Conservation (phyloP, 768 basidiomycete genomes). For the Pholiota conissans region DNA sequence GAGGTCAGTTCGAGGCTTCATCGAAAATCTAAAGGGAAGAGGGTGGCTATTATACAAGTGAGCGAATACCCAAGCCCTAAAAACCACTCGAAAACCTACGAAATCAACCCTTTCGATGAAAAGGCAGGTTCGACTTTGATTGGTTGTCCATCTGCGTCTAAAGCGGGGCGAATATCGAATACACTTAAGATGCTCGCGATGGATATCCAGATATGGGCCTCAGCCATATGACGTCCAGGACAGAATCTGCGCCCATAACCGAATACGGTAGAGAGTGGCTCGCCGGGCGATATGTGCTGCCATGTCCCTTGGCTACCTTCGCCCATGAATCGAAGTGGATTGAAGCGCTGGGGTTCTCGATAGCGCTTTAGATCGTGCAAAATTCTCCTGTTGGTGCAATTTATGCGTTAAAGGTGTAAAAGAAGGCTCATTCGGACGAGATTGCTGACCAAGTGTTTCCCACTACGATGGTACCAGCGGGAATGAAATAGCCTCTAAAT, state of each 20-base stretch:
- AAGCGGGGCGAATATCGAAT: slow-evolving; percentile 38
- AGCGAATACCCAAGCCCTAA: neutral
- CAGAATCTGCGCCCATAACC: slow-evolving; percentile 48
- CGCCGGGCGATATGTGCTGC: slow-evolving; percentile 30
- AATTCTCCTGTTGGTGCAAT: slow-evolving; percentile 41
- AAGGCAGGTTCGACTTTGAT: slow-evolving; percentile 34
- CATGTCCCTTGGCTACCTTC: slow-evolving; percentile 19
- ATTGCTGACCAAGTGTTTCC: slow-evolving; percentile 31
- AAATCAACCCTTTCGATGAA: slow-evolving; percentile 40
- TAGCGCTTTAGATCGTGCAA: slow-evolving; percentile 47
- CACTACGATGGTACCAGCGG: slow-evolving; percentile 28
- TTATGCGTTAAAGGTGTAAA: slow-evolving; percentile 22
- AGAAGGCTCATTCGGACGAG: slow-evolving; percentile 42
- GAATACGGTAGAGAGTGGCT: slow-evolving; percentile 38
- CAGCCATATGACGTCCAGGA: slow-evolving; percentile 46
- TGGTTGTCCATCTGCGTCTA: slow-evolving; percentile 34
- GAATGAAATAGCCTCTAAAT: slow-evolving; percentile 28
- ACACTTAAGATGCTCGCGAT: slow-evolving; percentile 42
- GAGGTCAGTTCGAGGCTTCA: neutral
- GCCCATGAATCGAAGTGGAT: slow-evolving; percentile 47
- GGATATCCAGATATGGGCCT: slow-evolving; percentile 45
- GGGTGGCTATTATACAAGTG: neutral
- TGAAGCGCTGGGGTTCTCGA: slow-evolving; percentile 47
- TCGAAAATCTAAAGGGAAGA: neutral
- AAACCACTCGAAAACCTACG: slow-evolving; percentile 28